Evolutionary conservation across 208 protist species (phyloP).

Genomic region (Crithidia bombi): DNA sequence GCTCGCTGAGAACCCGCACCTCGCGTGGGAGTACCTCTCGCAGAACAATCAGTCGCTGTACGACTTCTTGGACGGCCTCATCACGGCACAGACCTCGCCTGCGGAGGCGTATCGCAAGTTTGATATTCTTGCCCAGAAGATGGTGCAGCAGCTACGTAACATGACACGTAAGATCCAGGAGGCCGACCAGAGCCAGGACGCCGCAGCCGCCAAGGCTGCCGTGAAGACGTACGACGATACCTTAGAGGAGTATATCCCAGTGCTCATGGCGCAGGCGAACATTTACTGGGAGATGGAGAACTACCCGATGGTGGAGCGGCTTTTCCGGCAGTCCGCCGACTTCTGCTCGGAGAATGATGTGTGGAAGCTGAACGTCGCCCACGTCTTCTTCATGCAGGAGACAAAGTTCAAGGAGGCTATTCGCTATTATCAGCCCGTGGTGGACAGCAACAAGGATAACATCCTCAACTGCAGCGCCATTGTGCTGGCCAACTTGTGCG

Average conservation of each 20-base stretch:
- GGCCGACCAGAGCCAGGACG: constrained; percentile 88
- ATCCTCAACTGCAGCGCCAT: constrained; percentile 95
- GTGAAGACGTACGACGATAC: constrained; percentile 94
- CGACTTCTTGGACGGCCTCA: constrained; percentile 96
- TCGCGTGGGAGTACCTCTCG: constrained; percentile 94
- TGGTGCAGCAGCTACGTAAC: constrained; percentile 95
- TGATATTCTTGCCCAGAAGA: constrained; percentile 94
- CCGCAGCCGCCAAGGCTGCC: constrained; percentile 78
- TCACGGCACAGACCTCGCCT: constrained; percentile 94
- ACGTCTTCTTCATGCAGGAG: constrained; percentile 98
- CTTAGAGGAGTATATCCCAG: constrained; percentile 96
- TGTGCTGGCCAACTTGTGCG: constrained; percentile 97
- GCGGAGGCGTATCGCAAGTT: constrained; percentile 97
- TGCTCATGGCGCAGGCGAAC: constrained; percentile 97
- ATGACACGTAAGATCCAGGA: constrained; percentile 96
- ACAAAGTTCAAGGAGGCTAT: constrained; percentile 96
- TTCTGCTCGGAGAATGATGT: constrained; percentile 96
- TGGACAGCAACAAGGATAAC: constrained; percentile 93
- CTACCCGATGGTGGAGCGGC: constrained; percentile 95
- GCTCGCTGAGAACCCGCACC: constrained; percentile 94
- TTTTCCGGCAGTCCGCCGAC: constrained; percentile 95
- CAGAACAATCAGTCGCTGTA: constrained; percentile 93
- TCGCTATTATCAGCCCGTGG: constrained; percentile 96
- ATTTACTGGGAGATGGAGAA: constrained; percentile 99
- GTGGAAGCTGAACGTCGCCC: constrained; percentile 98